Evolutionary conservation across 257 asterid genomes (phyloP), one percentile per base, ranked within the genome.

Genomic region (Solanum appendiculatum): DNA sequence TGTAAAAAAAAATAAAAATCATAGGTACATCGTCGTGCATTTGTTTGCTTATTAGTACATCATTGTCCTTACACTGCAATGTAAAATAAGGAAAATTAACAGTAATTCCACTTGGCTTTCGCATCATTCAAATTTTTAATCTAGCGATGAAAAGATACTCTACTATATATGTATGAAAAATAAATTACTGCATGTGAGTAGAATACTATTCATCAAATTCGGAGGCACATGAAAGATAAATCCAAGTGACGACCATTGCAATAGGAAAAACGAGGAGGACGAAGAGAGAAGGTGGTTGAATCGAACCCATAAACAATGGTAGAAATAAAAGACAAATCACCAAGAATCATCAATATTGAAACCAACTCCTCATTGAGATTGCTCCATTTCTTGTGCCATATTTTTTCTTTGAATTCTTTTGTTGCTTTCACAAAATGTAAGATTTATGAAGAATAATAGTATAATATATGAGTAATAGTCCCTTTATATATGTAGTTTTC

Each of bases 351-450:
- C 87, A 84, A 86, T 87, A 83, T 91, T 7, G 95, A 92, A n/a
- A 1, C 93, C 94, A 29, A 21, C 34, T 5, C 94, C 95, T 93
- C 98, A 93, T 12, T 94, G 91, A 27, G 89, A 91, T 23, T 87
- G 33, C 29, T 90, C 92, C 29, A 87, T 88, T 86, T 89, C 92
- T 84, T 64, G 42, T 84, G 37, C 21, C 42, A 80, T 46, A 8
- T 34, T 70, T n/a, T n/a, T 18, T 20, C 7, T 20, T 31, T 68
- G 1, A 68, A 68, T 15, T 68, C 75, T 68, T 74, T 72, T 36
- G 81, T n/a, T 75, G 0, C 12, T 29, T 29, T 80, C 29, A 9
- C 6, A 46, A 1, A 5, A 74, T 13, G 7, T 40, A n/a, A 42
- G 0, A 4, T 51, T n/a, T n/a, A n/a, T n/a, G n/a, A n/a, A n/a